Evolutionary conservation across 2,329 filamentous ascomycete genomes (phyloP), one percentile per base, ranked within the genome.

Genomic region (Xylariales sp.): DNA sequence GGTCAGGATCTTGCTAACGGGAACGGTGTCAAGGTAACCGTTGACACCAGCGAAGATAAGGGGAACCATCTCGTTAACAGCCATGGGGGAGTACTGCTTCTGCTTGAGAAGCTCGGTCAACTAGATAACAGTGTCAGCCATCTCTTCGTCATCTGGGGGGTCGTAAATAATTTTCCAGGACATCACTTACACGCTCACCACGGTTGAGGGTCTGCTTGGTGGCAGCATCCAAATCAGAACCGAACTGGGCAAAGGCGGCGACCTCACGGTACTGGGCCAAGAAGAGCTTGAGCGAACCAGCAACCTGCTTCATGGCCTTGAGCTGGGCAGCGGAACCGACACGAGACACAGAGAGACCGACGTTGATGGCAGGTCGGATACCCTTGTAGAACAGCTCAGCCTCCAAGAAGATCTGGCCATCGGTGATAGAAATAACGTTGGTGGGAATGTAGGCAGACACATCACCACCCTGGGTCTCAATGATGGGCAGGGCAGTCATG

Each of bases 241-340:
- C 93, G 82, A 98, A 98, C 76, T 98, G 93, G 59, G 93, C 91
- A 74, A 98, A 98, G 58, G 93, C 93, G 62, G 93, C 93, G 50
- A 98, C 93, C 74, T 98, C 93, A 93, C 93, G 93, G 83, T 98
- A 98, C 78, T 98, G 93, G 61, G 93, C 93, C 86, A 98, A 88
- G 89, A 97, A 98, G 59, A 98, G 89, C 84, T 98, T 98, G 65
- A 98, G 80, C 56, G 91, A 97, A 82, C 93, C 93, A 63, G 93
- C 93, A 60, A 98, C 93, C 81, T 98, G 93, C 84, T 98, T 98
- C 93, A 98, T 98, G 75, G 93, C 90, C 88, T 97, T 98, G 70
- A 97, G 82, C 82, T 98, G 93, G 66, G 93, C 93, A 68, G 93
- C 88, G 63, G 93, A 98, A 69, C 93, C 93, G 84, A 98, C 93